phyloP scores from a whole-genome alignment of 208 protist species.

The Phytomonas sp. region DNA sequence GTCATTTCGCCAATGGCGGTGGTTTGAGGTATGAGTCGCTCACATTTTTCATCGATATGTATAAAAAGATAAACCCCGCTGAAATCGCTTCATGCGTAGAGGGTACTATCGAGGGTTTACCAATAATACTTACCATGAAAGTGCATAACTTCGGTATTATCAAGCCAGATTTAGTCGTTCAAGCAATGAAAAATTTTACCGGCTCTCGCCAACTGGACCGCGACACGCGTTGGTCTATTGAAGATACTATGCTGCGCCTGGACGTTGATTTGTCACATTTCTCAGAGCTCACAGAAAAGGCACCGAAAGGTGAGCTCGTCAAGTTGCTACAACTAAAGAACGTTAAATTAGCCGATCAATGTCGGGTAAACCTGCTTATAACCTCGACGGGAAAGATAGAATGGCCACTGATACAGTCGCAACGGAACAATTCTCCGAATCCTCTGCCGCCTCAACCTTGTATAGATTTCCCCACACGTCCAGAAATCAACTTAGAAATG shows the following conservation, averaged over 20 bases:
- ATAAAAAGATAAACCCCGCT: not conserved
- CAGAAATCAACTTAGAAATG: not conserved
- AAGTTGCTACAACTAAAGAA: not conserved
- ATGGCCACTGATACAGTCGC: not conserved
- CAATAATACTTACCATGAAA: not conserved
- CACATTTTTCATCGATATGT: conserved; percentile 3
- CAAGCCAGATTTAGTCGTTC: not conserved
- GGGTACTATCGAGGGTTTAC: not conserved
- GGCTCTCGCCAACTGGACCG: not conserved
- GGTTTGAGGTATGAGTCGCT: not conserved
- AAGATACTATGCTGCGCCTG: not conserved
- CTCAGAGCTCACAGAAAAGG: not conserved
- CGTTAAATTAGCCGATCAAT: not conserved
- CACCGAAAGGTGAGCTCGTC: not conserved
- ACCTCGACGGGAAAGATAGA: not conserved
- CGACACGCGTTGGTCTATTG: not conserved
- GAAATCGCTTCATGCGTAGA: not conserved
- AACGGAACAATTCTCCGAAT: not conserved
- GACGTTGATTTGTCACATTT: not conserved
- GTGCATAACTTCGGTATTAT: not conserved
- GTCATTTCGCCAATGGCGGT: not conserved
- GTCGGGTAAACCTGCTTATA: not conserved
- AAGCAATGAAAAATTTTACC: not conserved
- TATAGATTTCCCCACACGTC: not conserved
- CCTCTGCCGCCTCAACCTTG: not conserved